Evolutionary conservation across 192 early-diverging fungal species (phyloP).

Genomic region (Gorgonomyces haynaldii): DNA sequence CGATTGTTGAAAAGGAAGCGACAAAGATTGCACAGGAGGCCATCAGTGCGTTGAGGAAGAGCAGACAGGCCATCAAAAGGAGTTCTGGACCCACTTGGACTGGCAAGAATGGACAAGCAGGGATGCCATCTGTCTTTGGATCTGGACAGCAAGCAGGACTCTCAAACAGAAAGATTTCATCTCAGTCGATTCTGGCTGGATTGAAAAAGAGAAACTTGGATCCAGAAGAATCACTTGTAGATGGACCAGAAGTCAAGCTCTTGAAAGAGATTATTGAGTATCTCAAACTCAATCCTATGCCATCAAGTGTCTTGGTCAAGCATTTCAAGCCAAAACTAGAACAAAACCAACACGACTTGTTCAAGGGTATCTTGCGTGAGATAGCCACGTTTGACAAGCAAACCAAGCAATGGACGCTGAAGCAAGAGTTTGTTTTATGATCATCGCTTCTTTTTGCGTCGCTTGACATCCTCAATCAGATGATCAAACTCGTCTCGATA

Average conservation of each 20-base stretch:
- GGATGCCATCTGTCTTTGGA: constrained; percentile 27
- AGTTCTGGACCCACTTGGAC: constrained; percentile 85
- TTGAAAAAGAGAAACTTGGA: neutral
- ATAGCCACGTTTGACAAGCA: no score
- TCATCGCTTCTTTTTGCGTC: no score
- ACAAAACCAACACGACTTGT: no score
- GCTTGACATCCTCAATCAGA: no score
- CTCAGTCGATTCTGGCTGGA: neutral
- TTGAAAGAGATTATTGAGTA: constrained; percentile 3
- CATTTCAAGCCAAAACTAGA: no score
- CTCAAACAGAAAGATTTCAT: neutral
- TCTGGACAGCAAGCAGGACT: neutral
- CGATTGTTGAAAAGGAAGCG: constrained; percentile 71
- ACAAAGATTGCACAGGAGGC: constrained; percentile 68
- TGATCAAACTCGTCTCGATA: no score
- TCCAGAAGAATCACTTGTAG: neutral
- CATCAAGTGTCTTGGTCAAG: no score
- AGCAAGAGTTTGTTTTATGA: no score
- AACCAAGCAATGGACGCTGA: no score
- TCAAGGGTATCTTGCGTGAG: no score
- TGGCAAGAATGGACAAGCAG: constrained; percentile 59
- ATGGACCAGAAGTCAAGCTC: neutral
- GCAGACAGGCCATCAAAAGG: constrained; percentile 46
- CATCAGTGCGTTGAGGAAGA: constrained; percentile 58
- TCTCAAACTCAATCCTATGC: no score